Percentiles rank a stretch among this genome's conserved stretches.
Evolutionary conservation across 1,284 basidiomycete genomes (phyloP).

Genomic region (Pisolithus thermaeus): DNA sequence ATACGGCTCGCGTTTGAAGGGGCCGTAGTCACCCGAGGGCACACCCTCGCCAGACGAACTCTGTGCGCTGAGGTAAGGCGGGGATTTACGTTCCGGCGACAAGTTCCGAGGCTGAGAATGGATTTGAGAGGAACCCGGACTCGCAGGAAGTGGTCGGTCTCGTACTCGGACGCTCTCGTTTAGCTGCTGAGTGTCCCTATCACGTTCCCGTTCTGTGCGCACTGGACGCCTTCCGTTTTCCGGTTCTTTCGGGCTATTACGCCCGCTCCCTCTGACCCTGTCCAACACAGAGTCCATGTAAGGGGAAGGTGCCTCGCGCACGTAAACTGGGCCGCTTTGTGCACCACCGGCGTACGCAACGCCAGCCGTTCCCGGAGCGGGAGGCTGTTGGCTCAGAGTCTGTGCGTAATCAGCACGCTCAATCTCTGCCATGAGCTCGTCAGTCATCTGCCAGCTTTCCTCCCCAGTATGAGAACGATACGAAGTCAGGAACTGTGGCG

Average conservation of each 20-base stretch:
- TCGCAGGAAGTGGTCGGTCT: slow-evolving; percentile 36
- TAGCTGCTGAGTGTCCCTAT: slow-evolving; percentile 34
- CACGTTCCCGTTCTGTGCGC: slow-evolving; percentile 30
- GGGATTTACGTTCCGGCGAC: slow-evolving; percentile 52
- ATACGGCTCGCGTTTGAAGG: slow-evolving; percentile 48
- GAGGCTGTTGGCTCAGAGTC: slow-evolving; percentile 29
- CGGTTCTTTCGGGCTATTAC: slow-evolving; percentile 47
- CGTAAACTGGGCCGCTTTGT: slow-evolving; percentile 27
- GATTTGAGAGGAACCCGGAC: slow-evolving; percentile 38
- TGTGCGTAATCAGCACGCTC: slow-evolving; percentile 49
- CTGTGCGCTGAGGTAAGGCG: slow-evolving; percentile 46
- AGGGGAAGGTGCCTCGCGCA: slow-evolving; percentile 31
- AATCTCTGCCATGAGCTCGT: slow-evolving; percentile 63
- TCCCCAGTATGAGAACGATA: slow-evolving; percentile 38
- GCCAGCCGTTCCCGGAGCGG: slow-evolving; percentile 39
- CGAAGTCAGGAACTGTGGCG: slow-evolving; percentile 50
- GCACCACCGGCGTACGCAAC: slow-evolving; percentile 50
- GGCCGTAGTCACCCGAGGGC: slow-evolving; percentile 37
- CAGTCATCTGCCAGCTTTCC: slow-evolving; percentile 61
- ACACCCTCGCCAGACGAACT: slow-evolving; percentile 48
- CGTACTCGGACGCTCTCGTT: slow-evolving; percentile 50
- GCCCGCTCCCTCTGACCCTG: slow-evolving; percentile 46
- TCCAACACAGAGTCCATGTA: slow-evolving; percentile 53
- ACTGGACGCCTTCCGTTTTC: slow-evolving; percentile 31
- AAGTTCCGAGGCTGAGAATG: slow-evolving; percentile 27